phyloP scores from a whole-genome alignment of 768 basidiomycete species.

The Russula sp. region DNA sequence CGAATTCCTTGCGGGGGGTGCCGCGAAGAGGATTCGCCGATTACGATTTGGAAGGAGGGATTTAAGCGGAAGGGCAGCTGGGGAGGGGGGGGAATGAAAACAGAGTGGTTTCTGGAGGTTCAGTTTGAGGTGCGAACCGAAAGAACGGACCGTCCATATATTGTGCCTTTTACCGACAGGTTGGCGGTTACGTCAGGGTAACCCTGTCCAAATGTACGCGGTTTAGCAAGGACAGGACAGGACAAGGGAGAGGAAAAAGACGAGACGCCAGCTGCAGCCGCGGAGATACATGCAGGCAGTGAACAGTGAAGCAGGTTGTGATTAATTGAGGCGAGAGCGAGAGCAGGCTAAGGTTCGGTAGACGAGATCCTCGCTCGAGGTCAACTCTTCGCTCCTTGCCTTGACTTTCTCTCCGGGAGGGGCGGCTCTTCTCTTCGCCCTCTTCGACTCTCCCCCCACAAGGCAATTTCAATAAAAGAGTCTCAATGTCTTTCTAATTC shows the following conservation, averaged over 20 bases:
- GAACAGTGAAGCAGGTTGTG: constrained; percentile 2
- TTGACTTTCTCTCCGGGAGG: constrained; percentile 12
- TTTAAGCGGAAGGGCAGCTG: constrained; percentile 4
- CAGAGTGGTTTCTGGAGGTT: constrained; percentile 8
- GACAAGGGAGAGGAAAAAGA: neutral
- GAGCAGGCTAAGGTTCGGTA: neutral
- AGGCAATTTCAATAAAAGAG: constrained; percentile 33
- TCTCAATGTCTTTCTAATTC: constrained; percentile 23
- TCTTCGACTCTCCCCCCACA: constrained; percentile 9
- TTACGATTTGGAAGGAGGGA: constrained; percentile 16
- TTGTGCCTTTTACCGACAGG: constrained; percentile 15
- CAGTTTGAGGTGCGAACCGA: constrained; percentile 24
- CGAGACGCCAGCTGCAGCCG: too few species aligned
- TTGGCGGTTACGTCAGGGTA: constrained; percentile 29
- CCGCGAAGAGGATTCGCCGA: constrained; percentile 17
- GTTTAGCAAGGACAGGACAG: neutral
- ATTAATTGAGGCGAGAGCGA: neutral
- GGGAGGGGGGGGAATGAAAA: constrained; percentile 4
- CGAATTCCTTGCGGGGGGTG: constrained; percentile 23
- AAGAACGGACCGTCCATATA: too few species aligned
- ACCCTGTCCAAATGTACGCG: constrained; percentile 14
- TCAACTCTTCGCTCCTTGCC: neutral
- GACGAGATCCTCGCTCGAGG: neutral
- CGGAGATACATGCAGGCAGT: constrained; percentile 15
- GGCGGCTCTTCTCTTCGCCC: constrained; percentile 2